Percentiles rank a stretch among this genome's conserved stretches.
Evolutionary conservation across 2,329 filamentous ascomycete species (phyloP).

Genomic region (Grosmannia penicillata): DNA sequence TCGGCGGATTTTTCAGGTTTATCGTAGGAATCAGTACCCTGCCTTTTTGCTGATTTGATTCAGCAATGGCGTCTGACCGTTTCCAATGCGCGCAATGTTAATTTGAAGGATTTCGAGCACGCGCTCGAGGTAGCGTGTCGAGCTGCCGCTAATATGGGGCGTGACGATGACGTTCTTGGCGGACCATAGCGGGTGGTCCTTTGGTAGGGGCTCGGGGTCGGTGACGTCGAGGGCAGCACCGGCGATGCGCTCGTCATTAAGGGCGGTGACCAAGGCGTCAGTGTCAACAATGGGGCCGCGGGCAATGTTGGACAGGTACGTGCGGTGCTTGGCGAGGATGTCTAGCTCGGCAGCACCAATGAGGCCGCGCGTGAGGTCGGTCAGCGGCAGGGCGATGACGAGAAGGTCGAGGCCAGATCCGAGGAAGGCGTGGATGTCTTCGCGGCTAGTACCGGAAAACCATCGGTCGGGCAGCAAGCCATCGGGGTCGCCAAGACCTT

Average conservation of each 20-base stretch:
- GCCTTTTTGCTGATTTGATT: conserved; percentile 11
- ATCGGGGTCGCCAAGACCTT: conserved; percentile 43
- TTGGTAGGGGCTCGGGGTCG: conserved; percentile 62
- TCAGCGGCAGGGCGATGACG: conserved; percentile 36
- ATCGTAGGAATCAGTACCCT: conserved; percentile 9
- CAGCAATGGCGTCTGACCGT: conserved; percentile 6
- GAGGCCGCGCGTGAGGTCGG: conserved; percentile 27
- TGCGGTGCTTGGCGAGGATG: conserved; percentile 20
- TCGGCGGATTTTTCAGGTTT: too few relatives aligned
- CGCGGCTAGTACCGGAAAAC: conserved; percentile 29
- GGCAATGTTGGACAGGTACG: conserved; percentile 58
- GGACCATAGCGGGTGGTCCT: conserved; percentile 53
- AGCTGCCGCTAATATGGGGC: conserved; percentile 32
- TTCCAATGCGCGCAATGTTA: conserved; percentile 19
- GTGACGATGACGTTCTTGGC: conserved; percentile 53
- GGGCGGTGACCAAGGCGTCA: conserved; percentile 36
- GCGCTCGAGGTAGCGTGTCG: conserved; percentile 23
- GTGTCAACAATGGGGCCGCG: conserved; percentile 38
- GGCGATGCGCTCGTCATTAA: conserved; percentile 32
- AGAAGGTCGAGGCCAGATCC: conserved; percentile 35
- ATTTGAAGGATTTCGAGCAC: conserved; percentile 26
- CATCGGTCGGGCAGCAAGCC: conserved; percentile 33
- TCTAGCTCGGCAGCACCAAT: conserved; percentile 33
- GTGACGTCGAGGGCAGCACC: conserved; percentile 69
- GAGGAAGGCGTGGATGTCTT: conserved; percentile 34